Percentiles rank a stretch among this genome's conserved stretches.
These are phyloP conservation scores for Ophiostoma montium DNA, from an alignment of 2,329 filamentous ascomycete genomes.

Conservation along the genomic window DNA sequence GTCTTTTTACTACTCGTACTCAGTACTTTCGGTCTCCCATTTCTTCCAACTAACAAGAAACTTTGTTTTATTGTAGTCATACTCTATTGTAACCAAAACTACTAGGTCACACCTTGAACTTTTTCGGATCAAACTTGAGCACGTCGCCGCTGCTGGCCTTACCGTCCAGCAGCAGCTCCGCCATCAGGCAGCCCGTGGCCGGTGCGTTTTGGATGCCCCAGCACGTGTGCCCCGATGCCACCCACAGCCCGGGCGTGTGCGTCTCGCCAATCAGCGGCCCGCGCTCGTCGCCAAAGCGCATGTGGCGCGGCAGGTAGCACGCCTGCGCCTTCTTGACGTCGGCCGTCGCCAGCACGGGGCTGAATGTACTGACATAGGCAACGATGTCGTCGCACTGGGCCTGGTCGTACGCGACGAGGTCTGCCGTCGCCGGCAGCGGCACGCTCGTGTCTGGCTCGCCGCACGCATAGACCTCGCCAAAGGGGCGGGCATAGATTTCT, in stretches of 20 bases:
- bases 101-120: conserved; percentile 34
- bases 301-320: conserved; percentile 79
- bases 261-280: conserved; percentile 69
- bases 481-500: conserved; percentile 85
- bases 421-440: conserved; percentile 61
- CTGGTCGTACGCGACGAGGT: conserved; percentile 62
- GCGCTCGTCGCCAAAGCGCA: conserved; percentile 41
- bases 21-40: too few relatives aligned
- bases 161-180: conserved; percentile 65
- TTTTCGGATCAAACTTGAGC: conserved; percentile 50
- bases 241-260: conserved; percentile 55
- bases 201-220: conserved; percentile 98
- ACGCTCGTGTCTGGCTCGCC: conserved; percentile 68
- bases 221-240: conserved; percentile 87
- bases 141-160: conserved; percentile 53
- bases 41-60: too few relatives aligned
- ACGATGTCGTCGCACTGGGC: conserved; percentile 72
- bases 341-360: conserved; percentile 51
- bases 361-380: conserved; percentile 57
- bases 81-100: too few relatives aligned
- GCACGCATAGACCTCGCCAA: conserved; percentile 84
- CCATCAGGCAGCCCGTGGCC: conserved; percentile 69
- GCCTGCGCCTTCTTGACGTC: conserved; percentile 66
- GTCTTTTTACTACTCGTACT: too few relatives aligned
- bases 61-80: too few relatives aligned